Conservation (phyloP, 2,329 filamentous ascomycete species). For the Dothiorella sarmentorum region DNA sequence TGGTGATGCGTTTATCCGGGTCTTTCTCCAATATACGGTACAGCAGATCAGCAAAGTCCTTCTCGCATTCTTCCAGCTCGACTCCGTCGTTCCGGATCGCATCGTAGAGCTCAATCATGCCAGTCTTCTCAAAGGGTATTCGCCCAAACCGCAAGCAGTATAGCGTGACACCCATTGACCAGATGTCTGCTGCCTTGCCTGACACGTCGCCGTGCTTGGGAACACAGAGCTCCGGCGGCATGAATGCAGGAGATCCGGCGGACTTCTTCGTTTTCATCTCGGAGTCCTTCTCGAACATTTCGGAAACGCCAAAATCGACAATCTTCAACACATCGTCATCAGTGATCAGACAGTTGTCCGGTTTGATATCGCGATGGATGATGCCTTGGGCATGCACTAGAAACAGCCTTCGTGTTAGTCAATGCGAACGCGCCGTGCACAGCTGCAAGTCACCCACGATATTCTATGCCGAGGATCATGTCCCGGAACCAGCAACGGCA, state of each 20-base stretch:
- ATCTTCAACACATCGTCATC: constrained; percentile 93
- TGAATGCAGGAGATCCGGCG: constrained; percentile 89
- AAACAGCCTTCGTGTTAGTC: constrained; percentile 17
- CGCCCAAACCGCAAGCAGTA: constrained; percentile 88
- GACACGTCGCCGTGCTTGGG: constrained; percentile 82
- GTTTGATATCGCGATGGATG: constrained; percentile 95
- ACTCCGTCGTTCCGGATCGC: constrained; percentile 73
- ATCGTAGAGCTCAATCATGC: constrained; percentile 83
- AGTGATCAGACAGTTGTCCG: constrained; percentile 89
- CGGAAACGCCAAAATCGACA: constrained; percentile 97
- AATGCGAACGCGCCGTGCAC: neutral
- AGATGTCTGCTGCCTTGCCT: constrained; percentile 88
- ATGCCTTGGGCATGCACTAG: constrained; percentile 89
- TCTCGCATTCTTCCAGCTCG: constrained; percentile 59
- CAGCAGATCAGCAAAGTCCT: constrained; percentile 73
- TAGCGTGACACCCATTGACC: constrained; percentile 96
- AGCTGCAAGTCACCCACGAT: constrained; percentile 55
- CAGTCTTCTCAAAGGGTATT: constrained; percentile 78
- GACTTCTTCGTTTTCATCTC: constrained; percentile 92
- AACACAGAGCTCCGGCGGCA: constrained; percentile 88
- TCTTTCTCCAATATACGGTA: constrained; percentile 75
- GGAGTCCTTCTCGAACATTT: constrained; percentile 89
- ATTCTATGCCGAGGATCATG: constrained; percentile 91
- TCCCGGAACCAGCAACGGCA: constrained; percentile 94
- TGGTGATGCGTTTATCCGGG: constrained; percentile 74